Conservation (phyloP, 2,329 filamentous ascomycete species). For the Exophiala sp. region DNA sequence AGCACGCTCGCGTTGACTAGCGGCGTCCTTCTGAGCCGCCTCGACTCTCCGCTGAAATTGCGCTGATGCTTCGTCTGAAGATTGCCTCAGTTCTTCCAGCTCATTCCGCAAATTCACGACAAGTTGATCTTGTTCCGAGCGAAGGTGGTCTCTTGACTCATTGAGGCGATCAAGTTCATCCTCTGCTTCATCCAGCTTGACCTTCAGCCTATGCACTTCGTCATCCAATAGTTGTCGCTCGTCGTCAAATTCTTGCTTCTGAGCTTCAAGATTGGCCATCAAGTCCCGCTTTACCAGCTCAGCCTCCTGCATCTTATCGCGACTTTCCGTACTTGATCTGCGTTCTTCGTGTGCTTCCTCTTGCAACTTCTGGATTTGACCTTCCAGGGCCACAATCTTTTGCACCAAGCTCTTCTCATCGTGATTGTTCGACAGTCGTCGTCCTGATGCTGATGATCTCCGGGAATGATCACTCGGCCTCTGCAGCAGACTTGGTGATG, state of each 20-base stretch:
- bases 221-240: conserved; percentile 79
- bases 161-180: conserved; percentile 84
- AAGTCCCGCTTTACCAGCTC: conserved; percentile 92
- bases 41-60: conserved; percentile 48
- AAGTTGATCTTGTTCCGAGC: conserved; percentile 64
- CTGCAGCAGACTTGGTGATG: conserved; percentile 37
- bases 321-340: conserved; percentile 53
- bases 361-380: conserved; percentile 68
- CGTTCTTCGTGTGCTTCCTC: conserved; percentile 63
- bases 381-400: conserved; percentile 66
- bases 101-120: conserved; percentile 68
- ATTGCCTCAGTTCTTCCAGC: conserved; percentile 49
- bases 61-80: conserved; percentile 41
- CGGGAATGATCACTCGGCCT: conserved; percentile 48
- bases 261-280: conserved; percentile 88
- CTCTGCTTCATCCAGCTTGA: conserved; percentile 80
- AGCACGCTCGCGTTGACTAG: conserved; percentile 58
- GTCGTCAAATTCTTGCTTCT: conserved; percentile 80
- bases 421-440: conserved; percentile 57
- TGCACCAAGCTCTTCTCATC: conserved; percentile 62
- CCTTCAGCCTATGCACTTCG: conserved; percentile 72
- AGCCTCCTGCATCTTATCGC: conserved; percentile 69
- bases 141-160: conserved; percentile 79
- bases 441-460: conserved; percentile 58
- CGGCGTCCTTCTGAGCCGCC: conserved; percentile 61